Evolutionary conservation across 1,284 basidiomycete species (phyloP), one percentile per base, ranked within the genome.

Genomic region (Fomitopsis pinicola): DNA sequence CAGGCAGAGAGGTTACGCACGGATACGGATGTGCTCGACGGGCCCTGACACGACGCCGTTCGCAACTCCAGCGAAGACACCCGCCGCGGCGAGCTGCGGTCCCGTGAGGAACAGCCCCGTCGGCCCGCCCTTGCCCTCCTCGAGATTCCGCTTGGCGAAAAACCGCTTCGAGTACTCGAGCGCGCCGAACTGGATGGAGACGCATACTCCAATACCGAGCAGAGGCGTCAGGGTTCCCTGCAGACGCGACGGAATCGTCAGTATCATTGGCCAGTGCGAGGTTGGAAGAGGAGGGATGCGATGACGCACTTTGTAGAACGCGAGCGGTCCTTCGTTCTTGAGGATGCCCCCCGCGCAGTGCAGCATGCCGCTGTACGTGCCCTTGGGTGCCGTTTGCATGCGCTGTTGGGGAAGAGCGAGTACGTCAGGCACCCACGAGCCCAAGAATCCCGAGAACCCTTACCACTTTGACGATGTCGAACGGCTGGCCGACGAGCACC

Each of bases 11-110:
- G 53, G 38, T 42, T 63, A 82, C 92, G 72, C 67, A 90, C 96
- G 91, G 69, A 98, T 98, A 80, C 97, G 92, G 69, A 98, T 95
- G 72, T 98, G 95, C 75, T 99, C 97, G 14, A 99, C 95, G 2
- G 97, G 97, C 1, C 95, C 94, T 0, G 95, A 96, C 19, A 98
- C 93, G 59, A 96, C 82, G 48, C 92, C 90, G 73, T 98, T 99
- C 15, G 94, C 91, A 26, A 98, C 75, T 40, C 97, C 96, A 28
- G 95, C 96, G 35, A 86, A 77, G 2, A 94, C 86, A 65, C 96
- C 96, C 5, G 94, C 83, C 0, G 81, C 69, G 67, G 94, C 86
- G 19, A 97, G 80, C 75, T 98, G 95, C 10, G 73, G 74, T 42
- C 80, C 78, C 48, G 78, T 80, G 15, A 95, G 80, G 6, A 76